Evolutionary conservation across 83 land plant genomes (phyloP), one percentile per base, ranked within the genome.

Genomic region (Thuja plicata): DNA sequence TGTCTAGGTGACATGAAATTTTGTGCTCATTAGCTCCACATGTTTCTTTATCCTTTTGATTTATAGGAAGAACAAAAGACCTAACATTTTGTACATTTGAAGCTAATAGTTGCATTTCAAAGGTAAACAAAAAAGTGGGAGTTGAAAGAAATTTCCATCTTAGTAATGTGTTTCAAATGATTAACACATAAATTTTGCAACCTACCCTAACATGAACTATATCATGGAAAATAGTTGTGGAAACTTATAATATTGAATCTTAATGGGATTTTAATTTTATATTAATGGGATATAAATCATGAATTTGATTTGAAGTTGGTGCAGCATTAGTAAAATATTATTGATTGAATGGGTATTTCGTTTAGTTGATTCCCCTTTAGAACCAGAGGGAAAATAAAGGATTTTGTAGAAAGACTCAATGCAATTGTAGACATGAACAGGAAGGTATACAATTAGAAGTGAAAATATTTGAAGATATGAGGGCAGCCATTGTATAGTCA

Each of bases 1-100:
- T 1, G 99, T 98, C 84, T 98, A 98, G 3, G 99, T 95, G 50
- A 98, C 97, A 76, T 98, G 99, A 99, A 24, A 98, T 97, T 78
- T 99, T 90, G 89, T 98, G 99, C 91, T 97, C 99, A 77, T 98
- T 98, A 86, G 97, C 99, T 13, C 99, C 99, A 99, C 99, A 98
- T 40, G 99, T 98, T 80, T 93, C 99, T 74, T 93, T 95, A 91
- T 98, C 97, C n/a, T 91, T 89, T 1, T 94, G 97, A 83, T 98
- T 96, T 43, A 94, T 95, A 0, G 99, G 99, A 52, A 98, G 89
- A 43, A 98, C 99, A 84, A 89, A 98, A 19, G 99, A 97, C n/a
- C 96, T 95, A 5, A 98, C 99, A 88, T 96, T 91, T 89, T 97
- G 92, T 97, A 97, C 93, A 97, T 98, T 88, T 98, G 99, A 71